Base-by-base conservation (phyloP, 1,139 yeast genomes). In the Taphrina deformans region DNA sequence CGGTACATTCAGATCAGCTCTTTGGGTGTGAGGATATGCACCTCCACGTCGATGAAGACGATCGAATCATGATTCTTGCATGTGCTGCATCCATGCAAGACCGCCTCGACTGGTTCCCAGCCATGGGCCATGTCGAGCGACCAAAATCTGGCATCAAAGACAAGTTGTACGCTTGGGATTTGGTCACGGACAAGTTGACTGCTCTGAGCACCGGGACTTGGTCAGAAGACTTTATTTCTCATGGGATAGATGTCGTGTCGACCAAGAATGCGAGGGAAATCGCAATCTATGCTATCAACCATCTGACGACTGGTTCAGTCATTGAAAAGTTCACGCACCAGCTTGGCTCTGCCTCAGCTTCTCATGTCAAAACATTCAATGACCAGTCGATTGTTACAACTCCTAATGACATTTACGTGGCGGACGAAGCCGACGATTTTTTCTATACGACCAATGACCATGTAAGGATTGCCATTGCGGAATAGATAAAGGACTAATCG, bases 381-480 rank as follows among this genome's bases (percentile, higher is more conserved):
- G 65, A 52, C 21, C 53, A 52, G 38, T 27, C 10, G 14, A 12
- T 52, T 33, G 59, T 52, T 24, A 53, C 45, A 3, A 61, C 65
- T 1, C 65, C 65, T 9, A 61, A 61, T 50, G 65, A 61, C 35
- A 41, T 61, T 24, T 53, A 52, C 24, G 65, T 53, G 38, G 59
- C 53, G 21, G 40, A 59, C 27, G 63, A 48, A 16, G 33, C 52
- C 9, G 65, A 61, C 29, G 52, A 52, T 29, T 38, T 52, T 21
- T 61, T 61, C 59, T 61, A 61, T 35, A 53, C 52, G 45, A 52
- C 65, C 33, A 61, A 61, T 21, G 63, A 59, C 40, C 63, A 59
- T 23, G 48, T 53, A 53, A 23, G 48, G 10, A 12, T 9, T 4
- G 14, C n/a, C 6, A 45, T 18, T 16, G 14, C 6, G 7, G 18